Evolutionary conservation across 768 basidiomycete species (phyloP).

Genomic region (Phanerochaete sordida): DNA sequence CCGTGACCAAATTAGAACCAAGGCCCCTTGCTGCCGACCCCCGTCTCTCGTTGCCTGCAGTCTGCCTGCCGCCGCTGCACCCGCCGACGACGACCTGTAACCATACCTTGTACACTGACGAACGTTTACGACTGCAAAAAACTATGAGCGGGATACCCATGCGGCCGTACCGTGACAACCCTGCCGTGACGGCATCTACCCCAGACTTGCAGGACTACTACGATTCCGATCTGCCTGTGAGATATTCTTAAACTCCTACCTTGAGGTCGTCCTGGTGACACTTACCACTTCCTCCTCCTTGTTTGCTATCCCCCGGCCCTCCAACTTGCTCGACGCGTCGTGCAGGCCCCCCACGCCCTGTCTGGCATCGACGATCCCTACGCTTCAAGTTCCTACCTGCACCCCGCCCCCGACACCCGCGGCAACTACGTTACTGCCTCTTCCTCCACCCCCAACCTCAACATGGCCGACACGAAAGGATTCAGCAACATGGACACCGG

Average conservation of each 20-base stretch:
- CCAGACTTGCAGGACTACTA: slow-evolving; percentile 13
- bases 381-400: slow-evolving; percentile 22
- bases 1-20: neutral
- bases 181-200: slow-evolving; percentile 6
- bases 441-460: neutral
- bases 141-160: neutral
- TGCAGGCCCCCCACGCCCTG: slow-evolving; percentile 31
- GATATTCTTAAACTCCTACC: slow-evolving; percentile 4
- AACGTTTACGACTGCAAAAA: neutral
- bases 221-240: slow-evolving; percentile 9
- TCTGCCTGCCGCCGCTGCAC: neutral
- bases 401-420: slow-evolving; percentile 21
- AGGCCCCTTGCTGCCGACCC: neutral
- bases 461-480: slow-evolving; percentile 4
- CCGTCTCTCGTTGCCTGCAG: neutral
- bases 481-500: slow-evolving; percentile 30
- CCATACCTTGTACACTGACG: neutral
- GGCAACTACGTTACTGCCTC: slow-evolving; percentile 13
- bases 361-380: slow-evolving; percentile 35
- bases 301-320: neutral
- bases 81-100: neutral
- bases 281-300: slow-evolving; percentile 4
- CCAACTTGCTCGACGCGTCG: slow-evolving; percentile 16
- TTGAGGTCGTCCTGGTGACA: slow-evolving; percentile 12
- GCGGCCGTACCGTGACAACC: slow-evolving; percentile 10